Base-by-base conservation (phyloP, 1,284 basidiomycete genomes). In the Rhodotorula sp. region DNA sequence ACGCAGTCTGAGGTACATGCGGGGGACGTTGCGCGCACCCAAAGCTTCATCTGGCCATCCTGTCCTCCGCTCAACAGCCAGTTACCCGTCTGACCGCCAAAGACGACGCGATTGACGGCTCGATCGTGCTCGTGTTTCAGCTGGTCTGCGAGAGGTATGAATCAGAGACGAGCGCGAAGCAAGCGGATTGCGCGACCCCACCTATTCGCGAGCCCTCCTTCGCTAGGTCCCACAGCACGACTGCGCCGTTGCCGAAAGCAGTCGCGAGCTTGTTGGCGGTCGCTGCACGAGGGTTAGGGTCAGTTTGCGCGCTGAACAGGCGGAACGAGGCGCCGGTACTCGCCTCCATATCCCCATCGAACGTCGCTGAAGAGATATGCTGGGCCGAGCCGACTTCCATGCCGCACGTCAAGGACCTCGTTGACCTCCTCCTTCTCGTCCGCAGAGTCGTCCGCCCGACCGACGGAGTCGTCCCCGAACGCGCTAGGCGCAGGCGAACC, bases 11-110 rank as follows among this genome's bases (percentile, higher is more conserved):
- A 20, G 28, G 1, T 4, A 20, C 9, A 5, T 22, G 28, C 28
- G 16, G 34, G 11, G 44, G 26, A 50, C 31, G 40, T 34, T 4
- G 44, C 13, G 13, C 69, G 5, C 37, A 71, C 72, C 71, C 72
- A 75, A 7, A 75, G 59, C 64, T 71, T 73, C 59, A 75, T 75
- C 57, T 70, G 66, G 11, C 74, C 74, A 48, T 75, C 72, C 37
- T 75, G 71, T 7, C 74, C 72, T 4, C 71, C 71, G 59, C 74
- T 75, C 62, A 73, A 67, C 5, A 75, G 64, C 65, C 64, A 73
- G 37, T 61, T 69, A 26, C 74, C 74, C 2, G 67, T 68, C 24
- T 63, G 65, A 13, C 74, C 74, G 18, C 74, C 74, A 20, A 75
- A 75, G 9, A 71, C 65, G 30, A 75, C 68, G 6, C 65, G 62